A percentile compares a stretch with the other conserved stretches of the same genome.
Conservation (phyloP, 2,329 filamentous ascomycete species). For the Botryosphaeria agaves region DNA sequence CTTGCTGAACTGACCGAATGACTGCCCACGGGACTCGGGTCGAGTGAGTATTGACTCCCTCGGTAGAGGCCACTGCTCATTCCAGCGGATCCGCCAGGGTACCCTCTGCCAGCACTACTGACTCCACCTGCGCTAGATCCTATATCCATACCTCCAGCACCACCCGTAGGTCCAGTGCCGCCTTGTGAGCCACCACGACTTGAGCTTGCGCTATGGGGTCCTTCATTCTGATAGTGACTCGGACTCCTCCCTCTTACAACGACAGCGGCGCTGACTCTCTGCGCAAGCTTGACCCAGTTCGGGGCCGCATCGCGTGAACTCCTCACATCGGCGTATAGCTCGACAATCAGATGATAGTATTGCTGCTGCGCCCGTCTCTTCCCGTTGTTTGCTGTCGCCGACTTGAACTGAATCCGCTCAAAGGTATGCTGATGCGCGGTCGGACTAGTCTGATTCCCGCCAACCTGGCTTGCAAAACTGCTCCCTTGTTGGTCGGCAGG, state of each 20-base stretch:
- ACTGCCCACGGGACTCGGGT: constrained; percentile 11
- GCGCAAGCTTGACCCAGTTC: constrained; percentile 53
- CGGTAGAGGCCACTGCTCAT: constrained; percentile 8
- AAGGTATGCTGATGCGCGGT: constrained; percentile 42
- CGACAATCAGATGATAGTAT: constrained; percentile 80
- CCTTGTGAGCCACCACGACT: constrained; percentile 16
- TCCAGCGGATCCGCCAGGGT: too few relatives aligned
- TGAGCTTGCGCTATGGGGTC: constrained; percentile 19
- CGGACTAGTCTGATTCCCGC: constrained; percentile 13
- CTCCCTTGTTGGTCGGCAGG: neutral
- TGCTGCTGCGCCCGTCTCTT: constrained; percentile 82
- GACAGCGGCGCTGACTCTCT: constrained; percentile 59
- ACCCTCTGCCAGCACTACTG: too few relatives aligned
- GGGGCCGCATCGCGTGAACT: constrained; percentile 24
- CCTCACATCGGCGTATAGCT: constrained; percentile 57
- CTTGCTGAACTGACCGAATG: constrained; percentile 27
- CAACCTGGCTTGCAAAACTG: neutral
- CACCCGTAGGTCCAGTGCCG: too few relatives aligned
- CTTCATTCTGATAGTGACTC: constrained; percentile 39
- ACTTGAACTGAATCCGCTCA: constrained; percentile 88
- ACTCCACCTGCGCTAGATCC: too few relatives aligned
- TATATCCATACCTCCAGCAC: too few relatives aligned
- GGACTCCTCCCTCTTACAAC: constrained; percentile 76
- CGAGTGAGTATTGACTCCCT: constrained; percentile 7
- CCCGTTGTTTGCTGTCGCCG: constrained; percentile 84